phyloP scores from a whole-genome alignment of 2,329 filamentous ascomycete genomes.

The Phialophora tarda region DNA sequence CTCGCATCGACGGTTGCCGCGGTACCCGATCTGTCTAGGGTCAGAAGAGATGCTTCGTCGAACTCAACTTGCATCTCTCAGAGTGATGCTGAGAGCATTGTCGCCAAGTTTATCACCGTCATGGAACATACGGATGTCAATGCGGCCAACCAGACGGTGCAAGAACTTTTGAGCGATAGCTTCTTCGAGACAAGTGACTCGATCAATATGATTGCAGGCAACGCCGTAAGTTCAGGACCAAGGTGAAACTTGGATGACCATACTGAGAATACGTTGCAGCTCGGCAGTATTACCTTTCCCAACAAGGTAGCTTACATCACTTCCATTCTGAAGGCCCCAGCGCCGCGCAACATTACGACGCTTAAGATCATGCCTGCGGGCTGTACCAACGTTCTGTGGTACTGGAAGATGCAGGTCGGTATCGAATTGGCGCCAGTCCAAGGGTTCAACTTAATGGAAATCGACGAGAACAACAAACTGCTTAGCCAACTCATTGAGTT shows the following conservation, averaged over 20 bases:
- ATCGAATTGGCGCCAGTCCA: conserved; percentile 8
- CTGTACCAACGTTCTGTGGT: conserved; percentile 20
- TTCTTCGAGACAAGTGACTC: conserved; percentile 25
- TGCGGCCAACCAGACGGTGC: conserved; percentile 16
- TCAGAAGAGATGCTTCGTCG: background rate
- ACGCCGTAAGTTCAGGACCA: conserved; percentile 17
- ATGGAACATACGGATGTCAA: conserved; percentile 22
- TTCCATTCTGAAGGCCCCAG: conserved; percentile 15
- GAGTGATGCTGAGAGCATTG: conserved; percentile 18
- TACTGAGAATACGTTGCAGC: conserved; percentile 11
- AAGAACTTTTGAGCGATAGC: conserved; percentile 21
- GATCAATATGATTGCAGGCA: conserved; percentile 30
- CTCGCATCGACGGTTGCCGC: background rate
- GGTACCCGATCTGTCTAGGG: background rate
- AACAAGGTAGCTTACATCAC: conserved; percentile 23
- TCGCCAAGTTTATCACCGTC: conserved; percentile 24
- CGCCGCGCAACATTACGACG: conserved; percentile 7
- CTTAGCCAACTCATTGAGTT: conserved; percentile 18
- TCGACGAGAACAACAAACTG: conserved; percentile 17
- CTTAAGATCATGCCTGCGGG: conserved; percentile 17
- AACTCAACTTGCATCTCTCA: conserved; percentile 11
- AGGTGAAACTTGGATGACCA: background rate
- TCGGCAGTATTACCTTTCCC: conserved; percentile 23
- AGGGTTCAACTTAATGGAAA: conserved; percentile 18
- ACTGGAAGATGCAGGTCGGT: conserved; percentile 22